Base-by-base conservation (phyloP, 1,284 basidiomycete genomes). In the Malassezia nana region DNA sequence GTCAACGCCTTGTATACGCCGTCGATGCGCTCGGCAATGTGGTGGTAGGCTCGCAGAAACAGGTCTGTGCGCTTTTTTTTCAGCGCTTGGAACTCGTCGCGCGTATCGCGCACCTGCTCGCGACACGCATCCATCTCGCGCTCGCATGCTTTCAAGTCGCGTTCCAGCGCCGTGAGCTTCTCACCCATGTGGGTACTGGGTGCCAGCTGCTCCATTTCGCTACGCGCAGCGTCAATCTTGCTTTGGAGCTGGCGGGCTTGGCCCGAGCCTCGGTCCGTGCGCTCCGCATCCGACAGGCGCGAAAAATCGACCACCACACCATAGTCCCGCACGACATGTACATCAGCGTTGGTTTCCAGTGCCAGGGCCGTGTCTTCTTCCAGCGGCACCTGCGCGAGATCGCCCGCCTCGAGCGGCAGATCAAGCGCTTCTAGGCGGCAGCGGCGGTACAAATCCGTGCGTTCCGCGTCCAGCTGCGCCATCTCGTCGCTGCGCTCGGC, bases 1-100 rank as follows among this genome's bases (percentile, higher is more conserved):
- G 94, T 98, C 20, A 98, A 81, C 60, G 96, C 91, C 76, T 98
- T 98, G 79, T 99, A 99, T 1, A 96, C 89, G 62, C 84, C 80
- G 73, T 96, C 91, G 64, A 99, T 98, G 45, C 83, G 81, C 58
- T 88, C 86, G 6, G 89, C 87, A 57, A 99, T 98, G 72, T 99
- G 91, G 59, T 84, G 84, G 77, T 91, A 99, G 0, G 94, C 92
- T 65, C 86, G 87, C 78, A 92, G 91, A 80, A 98, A 98, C 31
- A 94, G 75, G 59, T 96, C 87, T 58, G 64, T 61, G 7, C 71
- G 66, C 25, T 57, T 56, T 73, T 84, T 84, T 77, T 86, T 92
- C 58, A 96, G 79, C 3, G 87, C 84, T 65, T 85, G 85, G 78
- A 91, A 98, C 48, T 86, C 81, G 64, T 98, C 91, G 55, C 88